Evolutionary conservation across 2,329 filamentous ascomycete species (phyloP).

Genomic region (Fusarium equiseti): DNA sequence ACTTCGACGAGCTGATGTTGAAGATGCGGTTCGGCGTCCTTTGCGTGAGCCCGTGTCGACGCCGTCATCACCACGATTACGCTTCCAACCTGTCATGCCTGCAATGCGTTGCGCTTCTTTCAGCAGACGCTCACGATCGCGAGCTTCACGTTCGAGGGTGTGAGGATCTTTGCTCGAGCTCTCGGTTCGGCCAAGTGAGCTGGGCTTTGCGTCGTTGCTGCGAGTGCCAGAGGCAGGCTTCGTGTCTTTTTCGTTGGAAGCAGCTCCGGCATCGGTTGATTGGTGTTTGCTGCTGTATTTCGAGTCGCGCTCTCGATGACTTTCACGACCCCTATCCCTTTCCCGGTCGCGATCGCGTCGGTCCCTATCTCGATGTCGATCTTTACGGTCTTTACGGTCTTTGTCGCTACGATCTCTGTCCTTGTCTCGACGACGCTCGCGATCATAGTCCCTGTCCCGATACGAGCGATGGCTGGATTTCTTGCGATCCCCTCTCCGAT

Average conservation of each 20-base stretch:
- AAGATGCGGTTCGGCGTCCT: slow-evolving; percentile 53
- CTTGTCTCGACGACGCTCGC: slow-evolving; percentile 54
- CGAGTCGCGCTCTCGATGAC: slow-evolving; percentile 46
- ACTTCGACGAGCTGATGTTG: slow-evolving; percentile 55
- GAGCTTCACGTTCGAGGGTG: slow-evolving; percentile 75
- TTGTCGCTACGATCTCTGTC: slow-evolving; percentile 56
- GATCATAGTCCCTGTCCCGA: slow-evolving; percentile 57
- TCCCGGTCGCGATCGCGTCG: slow-evolving; percentile 50
- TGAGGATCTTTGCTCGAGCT: slow-evolving; percentile 59
- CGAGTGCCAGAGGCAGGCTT: slow-evolving; percentile 59
- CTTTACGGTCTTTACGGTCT: slow-evolving; percentile 56
- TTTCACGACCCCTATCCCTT: slow-evolving; percentile 51
- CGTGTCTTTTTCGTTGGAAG: slow-evolving; percentile 55
- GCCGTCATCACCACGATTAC: slow-evolving; percentile 60
- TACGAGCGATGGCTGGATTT: slow-evolving; percentile 48
- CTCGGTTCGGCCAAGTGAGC: slow-evolving; percentile 48
- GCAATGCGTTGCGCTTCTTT: slow-evolving; percentile 77
- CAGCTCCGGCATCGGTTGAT: slow-evolving; percentile 44
- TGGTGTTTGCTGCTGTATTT: slow-evolving; percentile 52
- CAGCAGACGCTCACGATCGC: slow-evolving; percentile 73
- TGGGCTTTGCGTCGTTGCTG: slow-evolving; percentile 55
- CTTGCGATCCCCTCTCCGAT: slow-evolving; percentile 57
- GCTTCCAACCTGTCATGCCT: slow-evolving; percentile 63
- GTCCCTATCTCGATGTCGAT: slow-evolving; percentile 54
- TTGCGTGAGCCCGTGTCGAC: slow-evolving; percentile 57